Base-by-base conservation (phyloP, 495 filamentous ascomycete genomes). In the Cenococcum geophilum region DNA sequence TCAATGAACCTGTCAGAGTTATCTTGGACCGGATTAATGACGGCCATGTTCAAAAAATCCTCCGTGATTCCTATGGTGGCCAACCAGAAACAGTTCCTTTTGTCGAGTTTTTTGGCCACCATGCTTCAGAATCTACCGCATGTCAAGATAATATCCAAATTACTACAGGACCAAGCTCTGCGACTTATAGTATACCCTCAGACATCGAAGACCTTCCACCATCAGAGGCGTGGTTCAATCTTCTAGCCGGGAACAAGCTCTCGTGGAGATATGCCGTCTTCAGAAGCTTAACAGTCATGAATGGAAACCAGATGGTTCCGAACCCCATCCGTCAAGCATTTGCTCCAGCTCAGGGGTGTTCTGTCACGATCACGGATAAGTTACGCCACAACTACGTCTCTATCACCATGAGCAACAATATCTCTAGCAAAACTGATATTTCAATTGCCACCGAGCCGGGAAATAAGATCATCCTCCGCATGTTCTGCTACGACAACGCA, bases 211-310 rank as follows among this genome's bases (percentile, higher is more conserved):
- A 32, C 3, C 27, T 32, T 32, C 27, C 27, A 32, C 6, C 27
- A 32, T 32, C 27, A 0, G 85, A 93, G 48, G 80, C 82, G 20
- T 99, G 95, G 93, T 75, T 96, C 64, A 77, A 87, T 27, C 85
- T 97, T 22, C 82, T 99, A 50, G 92, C 92, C 16, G 95, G 95
- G 14, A 79, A 82, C 12, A 79, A 76, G 37, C 87, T 87, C 68
- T 95, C 89, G 34, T 99, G 93, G 93, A 82, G 90, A 58, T 89
- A 93, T 72, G 95, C 93, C 16, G 80, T 99, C n/a, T 95, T 99
- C 75, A 87, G 86, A 16, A 86, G 92, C 16, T 91, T 97, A 62
- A 86, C 96, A 45, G 87, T 95, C 58, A 88, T 97, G 18, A 95
- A 99, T 75, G 95, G 91, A 14, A 85, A 96, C 69, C 91, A 92